A percentile compares a stretch with the other conserved stretches of the same genome.
Conservation (phyloP, 2,329 filamentous ascomycete genomes). For the Cladosporium sp. region DNA sequence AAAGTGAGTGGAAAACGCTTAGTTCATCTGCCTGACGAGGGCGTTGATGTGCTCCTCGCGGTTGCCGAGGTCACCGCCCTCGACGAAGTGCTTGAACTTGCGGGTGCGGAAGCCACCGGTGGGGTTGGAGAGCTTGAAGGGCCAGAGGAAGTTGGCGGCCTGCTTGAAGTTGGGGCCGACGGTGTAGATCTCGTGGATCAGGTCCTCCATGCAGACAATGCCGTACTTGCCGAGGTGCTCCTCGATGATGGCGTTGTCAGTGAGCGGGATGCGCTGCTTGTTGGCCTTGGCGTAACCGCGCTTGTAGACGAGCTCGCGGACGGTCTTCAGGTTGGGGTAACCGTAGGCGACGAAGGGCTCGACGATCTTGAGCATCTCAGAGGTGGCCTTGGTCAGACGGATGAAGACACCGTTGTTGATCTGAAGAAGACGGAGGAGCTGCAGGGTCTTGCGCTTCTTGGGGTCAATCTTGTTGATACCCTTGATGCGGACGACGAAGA, state of each 20-base stretch:
- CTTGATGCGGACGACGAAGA: constrained; percentile 99
- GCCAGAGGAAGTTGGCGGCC: constrained; percentile 98
- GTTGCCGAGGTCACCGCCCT: constrained; percentile 98
- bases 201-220: constrained; percentile 98
- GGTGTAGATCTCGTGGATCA: constrained; percentile 98
- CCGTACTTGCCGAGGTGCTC: constrained; percentile 94
- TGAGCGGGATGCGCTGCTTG: constrained; percentile 94
- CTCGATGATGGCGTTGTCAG: constrained; percentile 97
- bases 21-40: constrained; percentile 98
- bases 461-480: constrained; percentile 99
- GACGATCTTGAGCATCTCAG: constrained; percentile 95
- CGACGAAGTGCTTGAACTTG: constrained; percentile 99
- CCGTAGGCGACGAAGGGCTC: constrained; percentile 99
- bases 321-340: constrained; percentile 98
- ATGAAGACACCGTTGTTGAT: constrained; percentile 99
- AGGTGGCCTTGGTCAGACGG: constrained; percentile 93
- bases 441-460: constrained; percentile 99
- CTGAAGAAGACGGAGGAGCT: constrained; percentile 98
- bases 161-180: constrained; percentile 98
- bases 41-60: constrained; percentile 97
- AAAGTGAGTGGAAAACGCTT: constrained; percentile 33
- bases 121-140: constrained; percentile 99
- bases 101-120: constrained; percentile 90
- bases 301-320: constrained; percentile 99
- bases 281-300: constrained; percentile 98